These are phyloP conservation scores for Hypomontagnella submonticulosa DNA, from an alignment of 495 filamentous ascomycete genomes.

Conservation along the genomic window DNA sequence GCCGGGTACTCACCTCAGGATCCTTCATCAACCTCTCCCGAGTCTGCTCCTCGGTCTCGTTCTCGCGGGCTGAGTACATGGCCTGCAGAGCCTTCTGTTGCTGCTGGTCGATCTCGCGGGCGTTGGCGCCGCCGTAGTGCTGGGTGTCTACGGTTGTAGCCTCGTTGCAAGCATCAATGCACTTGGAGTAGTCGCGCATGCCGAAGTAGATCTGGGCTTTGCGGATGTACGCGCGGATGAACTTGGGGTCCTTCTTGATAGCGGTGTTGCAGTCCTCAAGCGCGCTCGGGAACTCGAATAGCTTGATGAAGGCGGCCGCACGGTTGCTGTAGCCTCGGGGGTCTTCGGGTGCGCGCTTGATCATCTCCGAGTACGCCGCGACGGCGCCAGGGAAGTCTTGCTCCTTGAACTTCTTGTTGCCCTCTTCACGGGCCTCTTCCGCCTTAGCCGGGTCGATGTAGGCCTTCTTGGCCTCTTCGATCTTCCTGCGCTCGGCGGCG, in stretches of 20 bases:
- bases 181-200: slow-evolving; percentile 97
- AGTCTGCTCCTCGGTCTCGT: slow-evolving; percentile 97
- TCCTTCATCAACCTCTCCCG: slow-evolving; percentile 91
- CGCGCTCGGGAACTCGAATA: slow-evolving; percentile 92
- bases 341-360: slow-evolving; percentile 92
- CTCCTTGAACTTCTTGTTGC: slow-evolving; percentile 96
- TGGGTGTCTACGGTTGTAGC: slow-evolving; percentile 78
- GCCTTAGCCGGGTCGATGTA: slow-evolving; percentile 93
- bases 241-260: slow-evolving; percentile 88
- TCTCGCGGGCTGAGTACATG: slow-evolving; percentile 88
- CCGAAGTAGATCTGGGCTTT: slow-evolving; percentile 93
- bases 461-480: slow-evolving; percentile 76
- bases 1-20: slow-evolving; percentile 78
- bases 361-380: slow-evolving; percentile 96
- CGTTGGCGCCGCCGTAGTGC: slow-evolving; percentile 73
- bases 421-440: slow-evolving; percentile 93
- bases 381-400: slow-evolving; percentile 96
- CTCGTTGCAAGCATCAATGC: slow-evolving; percentile 86
- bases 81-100: slow-evolving; percentile 92
- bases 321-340: slow-evolving; percentile 97
- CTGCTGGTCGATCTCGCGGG: slow-evolving; percentile 91
- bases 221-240: slow-evolving; percentile 94
- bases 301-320: slow-evolving; percentile 94
- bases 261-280: slow-evolving; percentile 93
- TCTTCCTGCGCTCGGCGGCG: slow-evolving; percentile 89